phyloP scores from a whole-genome alignment of 2,329 filamentous ascomycete species.

The Scedosporium apiospermum region DNA sequence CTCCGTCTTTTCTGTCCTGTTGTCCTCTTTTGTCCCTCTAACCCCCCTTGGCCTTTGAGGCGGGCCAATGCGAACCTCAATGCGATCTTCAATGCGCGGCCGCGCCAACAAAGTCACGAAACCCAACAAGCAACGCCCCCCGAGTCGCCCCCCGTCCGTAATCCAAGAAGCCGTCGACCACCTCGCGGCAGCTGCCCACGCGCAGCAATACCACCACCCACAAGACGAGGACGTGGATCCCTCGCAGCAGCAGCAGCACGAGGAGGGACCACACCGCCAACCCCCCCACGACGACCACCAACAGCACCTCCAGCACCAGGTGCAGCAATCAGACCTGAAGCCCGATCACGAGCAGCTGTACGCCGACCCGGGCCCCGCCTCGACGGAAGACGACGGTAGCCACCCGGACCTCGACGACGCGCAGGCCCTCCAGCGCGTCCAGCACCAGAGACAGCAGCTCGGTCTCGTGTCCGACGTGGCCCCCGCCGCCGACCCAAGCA shows the following conservation, averaged over 20 bases:
- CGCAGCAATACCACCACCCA: constrained; percentile 11
- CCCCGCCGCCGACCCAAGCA: constrained; percentile 16
- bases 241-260: constrained; percentile 10
- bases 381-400: constrained; percentile 3
- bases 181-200: constrained; percentile 10
- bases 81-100: constrained; percentile 19
- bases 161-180: constrained; percentile 23
- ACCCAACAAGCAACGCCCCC: constrained; percentile 11
- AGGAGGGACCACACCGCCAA: constrained; percentile 9
- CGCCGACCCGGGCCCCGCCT: constrained; percentile 12
- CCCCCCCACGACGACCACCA: constrained; percentile 8
- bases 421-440: constrained; percentile 10
- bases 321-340: constrained; percentile 7
- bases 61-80: constrained; percentile 8
- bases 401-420: constrained; percentile 8
- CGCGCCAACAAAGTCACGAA: constrained; percentile 36
- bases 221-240: constrained; percentile 9
- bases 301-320: constrained; percentile 6
- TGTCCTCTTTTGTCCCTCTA: neutral
- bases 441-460: constrained; percentile 13
- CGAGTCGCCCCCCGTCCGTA: constrained; percentile 18
- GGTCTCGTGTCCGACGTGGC: constrained; percentile 22
- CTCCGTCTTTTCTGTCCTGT: neutral
- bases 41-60: constrained; percentile 11
- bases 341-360: constrained; percentile 14